Percentiles rank a stretch among this genome's conserved stretches.
phyloP scores from a whole-genome alignment of 108 stramenopile genomes.

The Schizochytrium sp. region DNA sequence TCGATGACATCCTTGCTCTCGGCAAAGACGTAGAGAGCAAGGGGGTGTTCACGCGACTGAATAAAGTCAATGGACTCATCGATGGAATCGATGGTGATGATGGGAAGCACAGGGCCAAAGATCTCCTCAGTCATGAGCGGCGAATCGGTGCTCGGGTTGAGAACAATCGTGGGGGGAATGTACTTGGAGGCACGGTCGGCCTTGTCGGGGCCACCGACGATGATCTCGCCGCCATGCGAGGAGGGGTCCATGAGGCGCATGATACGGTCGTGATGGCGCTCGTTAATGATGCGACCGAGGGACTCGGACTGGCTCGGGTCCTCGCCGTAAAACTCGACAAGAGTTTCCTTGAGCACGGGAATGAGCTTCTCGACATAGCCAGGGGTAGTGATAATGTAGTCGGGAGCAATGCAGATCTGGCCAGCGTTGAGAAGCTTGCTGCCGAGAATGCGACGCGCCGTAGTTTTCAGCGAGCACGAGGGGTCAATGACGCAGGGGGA shows the following conservation, averaged over 20 bases:
- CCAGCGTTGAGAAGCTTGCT: conserved; percentile 69
- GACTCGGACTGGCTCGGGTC: background rate
- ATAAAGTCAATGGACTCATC: conserved; percentile 25
- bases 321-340: conserved; percentile 9
- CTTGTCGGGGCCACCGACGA: conserved; percentile 7
- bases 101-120: conserved; percentile 40
- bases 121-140: conserved; percentile 34
- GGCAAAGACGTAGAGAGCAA: conserved; percentile 34
- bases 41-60: conserved; percentile 19
- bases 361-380: conserved; percentile 15
- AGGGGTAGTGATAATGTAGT: conserved; percentile 54
- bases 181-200: background rate
- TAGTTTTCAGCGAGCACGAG: conserved; percentile 38
- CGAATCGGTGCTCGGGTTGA: background rate
- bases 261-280: conserved; percentile 16
- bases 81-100: background rate
- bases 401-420: conserved; percentile 77
- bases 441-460: conserved; percentile 50
- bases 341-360: background rate
- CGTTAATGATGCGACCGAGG: conserved; percentile 3
- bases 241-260: conserved; percentile 1
- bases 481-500: conserved; percentile 51
- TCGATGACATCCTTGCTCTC: background rate
- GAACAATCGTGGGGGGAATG: conserved; percentile 19
- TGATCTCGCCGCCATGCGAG: background rate